Conservation (phyloP, 78 protist species). For the Dictyostelium purpureum region DNA sequence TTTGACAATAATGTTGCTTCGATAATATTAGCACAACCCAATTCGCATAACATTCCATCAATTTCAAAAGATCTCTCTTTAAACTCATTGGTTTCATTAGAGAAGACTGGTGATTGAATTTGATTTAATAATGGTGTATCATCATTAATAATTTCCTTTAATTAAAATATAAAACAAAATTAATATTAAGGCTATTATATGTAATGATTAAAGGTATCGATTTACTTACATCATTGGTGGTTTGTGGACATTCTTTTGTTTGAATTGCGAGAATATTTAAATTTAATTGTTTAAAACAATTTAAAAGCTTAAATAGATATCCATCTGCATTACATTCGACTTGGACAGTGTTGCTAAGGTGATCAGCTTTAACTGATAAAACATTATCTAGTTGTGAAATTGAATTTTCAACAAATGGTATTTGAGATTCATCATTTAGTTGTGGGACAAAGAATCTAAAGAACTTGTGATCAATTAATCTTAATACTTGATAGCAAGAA, state of each 20-base stretch:
- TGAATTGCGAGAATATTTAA: constrained; percentile 32
- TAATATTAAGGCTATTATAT: not conserved
- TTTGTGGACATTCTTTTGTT: constrained; percentile 63
- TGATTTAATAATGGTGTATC: not conserved
- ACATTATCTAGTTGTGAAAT: not conserved
- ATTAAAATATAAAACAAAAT: not conserved
- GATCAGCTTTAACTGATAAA: not conserved
- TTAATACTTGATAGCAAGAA: not conserved
- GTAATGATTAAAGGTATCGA: not conserved
- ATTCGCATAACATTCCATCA: constrained; percentile 45
- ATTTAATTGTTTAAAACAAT: not conserved
- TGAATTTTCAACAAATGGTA: not conserved
- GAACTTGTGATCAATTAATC: not conserved
- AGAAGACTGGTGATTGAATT: not conserved
- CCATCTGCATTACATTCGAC: constrained; percentile 3
- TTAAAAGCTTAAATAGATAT: constrained; percentile 22
- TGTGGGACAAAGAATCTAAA: constrained; percentile 3
- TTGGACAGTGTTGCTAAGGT: not conserved
- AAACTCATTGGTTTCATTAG: not conserved
- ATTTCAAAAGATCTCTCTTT: constrained; percentile 15
- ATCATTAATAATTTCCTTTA: not conserved
- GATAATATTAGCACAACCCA: constrained; percentile 67
- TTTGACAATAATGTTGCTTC: constrained; percentile 1
- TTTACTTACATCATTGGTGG: not conserved
- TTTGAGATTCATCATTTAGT: not conserved